Evolutionary conservation across 768 basidiomycete genomes (phyloP), one percentile per base, ranked within the genome.

Genomic region (Lentinula lateritia): DNA sequence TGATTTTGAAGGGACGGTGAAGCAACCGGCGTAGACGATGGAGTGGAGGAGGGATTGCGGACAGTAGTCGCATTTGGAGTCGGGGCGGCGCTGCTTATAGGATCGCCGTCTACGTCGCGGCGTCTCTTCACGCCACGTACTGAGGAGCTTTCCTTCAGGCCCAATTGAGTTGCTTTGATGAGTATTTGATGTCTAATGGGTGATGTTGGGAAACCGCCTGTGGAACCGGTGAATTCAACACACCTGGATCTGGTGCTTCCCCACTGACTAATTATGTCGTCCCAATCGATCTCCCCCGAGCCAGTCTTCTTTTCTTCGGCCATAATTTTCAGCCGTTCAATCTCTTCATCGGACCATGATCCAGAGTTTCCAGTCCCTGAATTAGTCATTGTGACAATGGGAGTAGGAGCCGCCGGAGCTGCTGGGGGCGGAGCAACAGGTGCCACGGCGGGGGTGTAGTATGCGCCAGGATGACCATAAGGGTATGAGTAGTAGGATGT

Each of bases 261-360:
- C 85, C 89, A 92, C 66, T 88, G 83, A 53, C 77, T 77, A 55
- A 87, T 83, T 23, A 93, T 80, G 76, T 86, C 84, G 70, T 92
- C 91, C 91, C 91, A 93, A 55, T 89, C 88, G 43, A 88, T 86
- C 62, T 88, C 87, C 12, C 84, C 83, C 57, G 79, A 77, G 5
- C 78, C 69, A 15, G 68, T 76, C 61, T 81, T 81, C 68, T 85
- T 86, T 57, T 90, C 84, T 63, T 92, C 91, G 0, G 88, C 85
- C 20, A 93, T 68, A 57, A 79, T 83, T 70, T 80, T 87, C 62
- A 93, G 69, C 43, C 83, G 79, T 63, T 89, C 88, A 0, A 82
- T 83, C 69, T 93, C 92, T 62, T 88, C 89, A 6, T 90, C 87
- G 2, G 88, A 83, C 92, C 91, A 93, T 6, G 88, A 79, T 0